phyloP scores from a whole-genome alignment of 768 basidiomycete genomes.

The Amyloporia xantha region DNA sequence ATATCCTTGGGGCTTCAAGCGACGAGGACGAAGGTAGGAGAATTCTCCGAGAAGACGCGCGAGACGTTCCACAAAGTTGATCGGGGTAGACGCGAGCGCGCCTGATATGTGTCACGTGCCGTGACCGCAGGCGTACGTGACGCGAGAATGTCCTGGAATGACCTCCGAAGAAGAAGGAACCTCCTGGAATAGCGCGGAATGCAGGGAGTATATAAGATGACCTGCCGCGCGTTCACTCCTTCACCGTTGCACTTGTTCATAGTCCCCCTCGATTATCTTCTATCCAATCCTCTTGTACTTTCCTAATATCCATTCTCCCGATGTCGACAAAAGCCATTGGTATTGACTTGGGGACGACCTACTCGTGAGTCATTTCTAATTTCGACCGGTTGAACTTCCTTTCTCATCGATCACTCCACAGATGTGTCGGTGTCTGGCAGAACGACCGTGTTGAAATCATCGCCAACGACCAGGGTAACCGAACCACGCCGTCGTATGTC shows the following conservation, averaged over 20 bases:
- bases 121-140: constrained; percentile 8
- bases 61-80: not conserved
- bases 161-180: constrained; percentile 15
- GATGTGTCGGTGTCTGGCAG: constrained; percentile 99
- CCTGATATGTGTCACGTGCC: too few species aligned
- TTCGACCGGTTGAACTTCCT: constrained; percentile 6
- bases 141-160: constrained; percentile 16
- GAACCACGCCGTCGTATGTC: constrained; percentile 94
- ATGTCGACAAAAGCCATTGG: constrained; percentile 66
- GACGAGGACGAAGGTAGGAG: constrained; percentile 1
- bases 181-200: constrained; percentile 24
- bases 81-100: constrained; percentile 1
- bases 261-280: constrained; percentile 13
- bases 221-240: constrained; percentile 8
- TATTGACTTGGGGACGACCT: constrained; percentile 90
- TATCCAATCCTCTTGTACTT: constrained; percentile 4
- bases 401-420: constrained; percentile 27
- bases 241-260: constrained; percentile 14
- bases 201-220: constrained; percentile 17
- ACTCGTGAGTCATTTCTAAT: constrained; percentile 59
- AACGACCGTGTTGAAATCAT: constrained; percentile 99
- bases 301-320: constrained; percentile 7
- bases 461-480: constrained; percentile 91
- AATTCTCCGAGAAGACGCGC: constrained; percentile 3
- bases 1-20: too few species aligned